Evolutionary conservation across 768 basidiomycete species (phyloP), one percentile per base, ranked within the genome.

Genomic region (Naganishia antarctica): DNA sequence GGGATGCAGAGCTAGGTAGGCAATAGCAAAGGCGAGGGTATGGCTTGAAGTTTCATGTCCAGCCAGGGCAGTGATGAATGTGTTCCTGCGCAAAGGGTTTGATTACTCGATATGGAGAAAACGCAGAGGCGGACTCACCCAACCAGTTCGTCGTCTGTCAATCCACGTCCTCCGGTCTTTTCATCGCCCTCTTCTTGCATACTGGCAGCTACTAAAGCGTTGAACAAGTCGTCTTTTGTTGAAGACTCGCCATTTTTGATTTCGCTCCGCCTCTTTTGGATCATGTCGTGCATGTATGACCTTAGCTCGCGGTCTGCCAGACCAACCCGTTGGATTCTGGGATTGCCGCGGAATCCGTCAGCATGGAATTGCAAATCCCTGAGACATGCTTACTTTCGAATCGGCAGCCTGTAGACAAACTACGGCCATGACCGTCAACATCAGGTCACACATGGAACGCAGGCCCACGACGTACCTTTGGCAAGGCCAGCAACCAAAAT

Each of bases 31-130:
- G 13, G 68, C 60, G n/a, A 76, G 61, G 9, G 70, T 70, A 57
- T 76, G 69, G 12, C 69, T 70, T 2, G 70, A 66, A 8, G 75
- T 76, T 45, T 74, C 74, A 43, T 73, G 74, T 18, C 74, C 74
- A 12, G 74, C 74, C 4, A 67, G 40, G 11, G 66, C 66, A 44
- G 61, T 62, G 61, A 67, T 67, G 46, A 62, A 67, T 21, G 44
- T 60, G 29, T 67, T 67, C 18, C 73, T 74, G 41, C 16, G 15
- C 40, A 64, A 11, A 9, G 25, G 57, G 49, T 41, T 49, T 45
- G 21, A 57, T 32, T 34, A 23, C 23, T 40, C 8, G 43, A 44
- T 5, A 44, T 15, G 43, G 44, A 18, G 15, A 23, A 25, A 1
- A 44, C 32, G 40, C 0, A 21, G 16, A 51, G 18, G 28, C n/a